These are phyloP conservation scores for Chytriomyces confervae DNA, from an alignment of 192 early-diverging fungal genomes.

Conservation along the genomic window DNA sequence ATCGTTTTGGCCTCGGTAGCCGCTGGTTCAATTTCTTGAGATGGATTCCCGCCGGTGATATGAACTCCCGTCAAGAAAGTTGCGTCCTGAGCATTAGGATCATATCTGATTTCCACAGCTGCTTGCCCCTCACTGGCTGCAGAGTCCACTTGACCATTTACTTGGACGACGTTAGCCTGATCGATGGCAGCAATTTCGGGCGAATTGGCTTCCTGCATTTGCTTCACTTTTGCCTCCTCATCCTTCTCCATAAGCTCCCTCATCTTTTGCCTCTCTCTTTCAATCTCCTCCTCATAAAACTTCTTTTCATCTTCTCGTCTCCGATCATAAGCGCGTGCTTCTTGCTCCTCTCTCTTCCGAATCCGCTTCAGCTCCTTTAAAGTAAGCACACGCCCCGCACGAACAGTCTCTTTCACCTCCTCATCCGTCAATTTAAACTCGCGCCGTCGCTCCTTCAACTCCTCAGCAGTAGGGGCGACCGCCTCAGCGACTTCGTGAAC, in stretches of 20 bases:
- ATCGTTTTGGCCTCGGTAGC: not conserved
- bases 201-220: not conserved
- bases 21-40: not conserved
- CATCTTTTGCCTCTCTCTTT: constrained; percentile 20
- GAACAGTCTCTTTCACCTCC: constrained; percentile 54
- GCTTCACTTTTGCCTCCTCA: not conserved
- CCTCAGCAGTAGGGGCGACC: not conserved
- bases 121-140: too few species aligned
- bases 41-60: constrained; percentile 48
- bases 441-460: constrained; percentile 38
- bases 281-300: constrained; percentile 22
- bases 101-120: constrained; percentile 41
- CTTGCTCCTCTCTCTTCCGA: constrained; percentile 28
- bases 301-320: constrained; percentile 1
- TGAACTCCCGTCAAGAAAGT: constrained; percentile 66
- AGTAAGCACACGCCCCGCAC: constrained; percentile 47
- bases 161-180: not conserved
- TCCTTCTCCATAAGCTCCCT: constrained; percentile 6
- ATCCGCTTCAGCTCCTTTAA: constrained; percentile 48
- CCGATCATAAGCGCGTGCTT: not conserved
- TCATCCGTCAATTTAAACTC: constrained; percentile 56
- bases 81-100: constrained; percentile 44
- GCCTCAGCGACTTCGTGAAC: constrained; percentile 5
- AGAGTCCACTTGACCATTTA: too few species aligned
- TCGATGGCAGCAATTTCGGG: not conserved